Evolutionary conservation across 768 basidiomycete species (phyloP).

Genomic region (Glaciozyma antarctica): DNA sequence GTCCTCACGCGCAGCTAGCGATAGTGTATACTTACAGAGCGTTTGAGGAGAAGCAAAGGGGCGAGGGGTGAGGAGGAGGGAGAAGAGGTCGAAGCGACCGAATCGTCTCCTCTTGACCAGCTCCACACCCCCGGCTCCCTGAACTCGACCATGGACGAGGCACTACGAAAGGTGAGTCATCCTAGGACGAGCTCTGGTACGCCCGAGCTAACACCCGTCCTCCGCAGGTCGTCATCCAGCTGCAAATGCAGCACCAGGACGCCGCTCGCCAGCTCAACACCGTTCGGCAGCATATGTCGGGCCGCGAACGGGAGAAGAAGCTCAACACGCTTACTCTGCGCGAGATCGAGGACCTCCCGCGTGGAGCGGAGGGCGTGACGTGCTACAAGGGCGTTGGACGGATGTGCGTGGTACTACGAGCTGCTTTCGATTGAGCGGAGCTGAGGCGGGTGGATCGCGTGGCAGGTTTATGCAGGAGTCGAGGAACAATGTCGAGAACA

Average conservation of each 20-base stretch:
- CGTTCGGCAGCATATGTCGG: slow-evolving; percentile 10
- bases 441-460: not conserved
- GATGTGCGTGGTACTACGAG: slow-evolving; percentile 13
- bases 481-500: slow-evolving; percentile 26
- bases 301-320: slow-evolving; percentile 22
- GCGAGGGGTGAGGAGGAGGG: not conserved
- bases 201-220: not conserved
- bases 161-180: slow-evolving; percentile 13
- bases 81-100: not conserved
- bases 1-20: no score
- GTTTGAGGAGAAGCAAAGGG: not conserved
- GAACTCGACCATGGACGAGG: slow-evolving; percentile 14
- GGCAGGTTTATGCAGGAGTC: slow-evolving; percentile 32
- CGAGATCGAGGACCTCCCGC: slow-evolving; percentile 27
- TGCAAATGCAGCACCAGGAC: slow-evolving; percentile 23
- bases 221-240: slow-evolving; percentile 23
- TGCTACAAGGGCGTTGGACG: slow-evolving; percentile 27
- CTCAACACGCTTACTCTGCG: slow-evolving; percentile 24
- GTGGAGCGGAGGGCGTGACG: slow-evolving; percentile 6
- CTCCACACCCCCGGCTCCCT: not conserved
- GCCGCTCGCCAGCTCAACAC: slow-evolving; percentile 16
- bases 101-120: not conserved
- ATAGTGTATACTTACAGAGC: no score
- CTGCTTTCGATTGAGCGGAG: not conserved
- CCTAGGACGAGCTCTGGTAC: not conserved